Evolutionary conservation across 1,139 yeast species (phyloP).

Genomic region (Blastobotrys elegans): DNA sequence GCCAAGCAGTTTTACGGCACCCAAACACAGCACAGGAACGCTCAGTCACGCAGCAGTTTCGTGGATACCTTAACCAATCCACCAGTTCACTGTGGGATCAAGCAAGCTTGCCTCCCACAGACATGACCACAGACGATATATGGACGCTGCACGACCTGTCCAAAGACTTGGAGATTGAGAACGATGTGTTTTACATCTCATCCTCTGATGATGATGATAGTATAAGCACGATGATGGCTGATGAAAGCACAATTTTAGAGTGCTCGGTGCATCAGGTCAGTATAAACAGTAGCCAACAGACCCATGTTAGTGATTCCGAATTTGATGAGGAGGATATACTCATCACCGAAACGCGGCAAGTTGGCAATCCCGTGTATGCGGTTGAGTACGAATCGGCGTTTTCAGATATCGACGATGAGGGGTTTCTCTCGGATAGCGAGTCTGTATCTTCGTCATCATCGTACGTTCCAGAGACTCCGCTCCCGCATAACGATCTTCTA

Average conservation of each 20-base stretch:
- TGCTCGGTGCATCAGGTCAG: background rate
- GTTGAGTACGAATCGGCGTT: background rate
- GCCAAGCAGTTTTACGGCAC: background rate
- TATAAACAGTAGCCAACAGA: background rate
- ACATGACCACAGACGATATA: constrained; percentile 4
- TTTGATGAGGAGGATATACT: constrained; percentile 1
- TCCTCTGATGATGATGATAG: background rate
- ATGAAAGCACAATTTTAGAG: background rate
- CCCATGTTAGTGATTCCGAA: constrained; percentile 3
- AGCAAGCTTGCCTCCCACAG: constrained; percentile 1
- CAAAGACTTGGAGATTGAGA: background rate
- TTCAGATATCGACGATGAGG: constrained; percentile 3
- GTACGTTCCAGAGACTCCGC: constrained; percentile 2
- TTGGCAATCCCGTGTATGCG: background rate
- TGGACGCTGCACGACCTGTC: constrained; percentile 5
- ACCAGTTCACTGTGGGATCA: constrained; percentile 1
- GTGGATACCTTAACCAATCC: constrained; percentile 3
- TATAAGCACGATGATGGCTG: background rate
- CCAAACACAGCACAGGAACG: background rate
- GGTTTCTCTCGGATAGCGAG: background rate
- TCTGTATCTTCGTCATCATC: background rate
- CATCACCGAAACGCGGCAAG: background rate
- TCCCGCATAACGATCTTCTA: background rate
- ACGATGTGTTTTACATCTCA: constrained; percentile 1
- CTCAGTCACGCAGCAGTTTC: constrained; percentile 5